A percentile compares a stretch with the other conserved stretches of the same genome.
These are phyloP conservation scores for Penicillium paneum DNA, from an alignment of 2,329 filamentous ascomycete genomes.

Conservation along the genomic window DNA sequence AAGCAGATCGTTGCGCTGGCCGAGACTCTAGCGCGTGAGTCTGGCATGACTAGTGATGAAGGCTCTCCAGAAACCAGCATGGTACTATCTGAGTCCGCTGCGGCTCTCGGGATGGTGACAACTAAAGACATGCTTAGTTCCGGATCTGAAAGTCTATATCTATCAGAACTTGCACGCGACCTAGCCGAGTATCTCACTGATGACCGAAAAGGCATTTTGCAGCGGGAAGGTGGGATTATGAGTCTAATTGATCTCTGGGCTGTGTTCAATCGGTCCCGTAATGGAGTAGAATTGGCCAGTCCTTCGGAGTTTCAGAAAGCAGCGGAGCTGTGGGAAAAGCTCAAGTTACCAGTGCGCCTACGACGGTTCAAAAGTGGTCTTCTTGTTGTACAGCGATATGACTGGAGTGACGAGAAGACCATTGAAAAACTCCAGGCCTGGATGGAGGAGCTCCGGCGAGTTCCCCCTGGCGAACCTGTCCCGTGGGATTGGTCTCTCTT, in stretches of 20 bases:
- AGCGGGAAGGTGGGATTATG: constrained; percentile 80
- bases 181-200: constrained; percentile 87
- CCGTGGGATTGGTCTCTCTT: constrained; percentile 74
- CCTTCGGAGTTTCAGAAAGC: constrained; percentile 90
- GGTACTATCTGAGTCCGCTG: constrained; percentile 75
- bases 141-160: constrained; percentile 78
- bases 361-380: constrained; percentile 89
- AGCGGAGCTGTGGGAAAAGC: constrained; percentile 78
- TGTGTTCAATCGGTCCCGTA: constrained; percentile 87
- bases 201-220: constrained; percentile 72
- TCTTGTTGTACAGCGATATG: constrained; percentile 85
- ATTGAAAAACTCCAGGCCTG: constrained; percentile 72
- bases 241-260: constrained; percentile 90
- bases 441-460: constrained; percentile 69
- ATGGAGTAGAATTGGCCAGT: constrained; percentile 90
- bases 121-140: constrained; percentile 89
- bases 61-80: constrained; percentile 67
- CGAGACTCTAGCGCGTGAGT: constrained; percentile 75
- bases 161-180: constrained; percentile 81
- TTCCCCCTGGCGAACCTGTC: constrained; percentile 62
- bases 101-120: constrained; percentile 81
- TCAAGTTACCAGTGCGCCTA: constrained; percentile 80
- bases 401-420: constrained; percentile 87
- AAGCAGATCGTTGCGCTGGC: constrained; percentile 94
- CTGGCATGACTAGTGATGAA: constrained; percentile 55